phyloP scores from a whole-genome alignment of 495 filamentous ascomycete genomes.

The Aspergillus hancockii region DNA sequence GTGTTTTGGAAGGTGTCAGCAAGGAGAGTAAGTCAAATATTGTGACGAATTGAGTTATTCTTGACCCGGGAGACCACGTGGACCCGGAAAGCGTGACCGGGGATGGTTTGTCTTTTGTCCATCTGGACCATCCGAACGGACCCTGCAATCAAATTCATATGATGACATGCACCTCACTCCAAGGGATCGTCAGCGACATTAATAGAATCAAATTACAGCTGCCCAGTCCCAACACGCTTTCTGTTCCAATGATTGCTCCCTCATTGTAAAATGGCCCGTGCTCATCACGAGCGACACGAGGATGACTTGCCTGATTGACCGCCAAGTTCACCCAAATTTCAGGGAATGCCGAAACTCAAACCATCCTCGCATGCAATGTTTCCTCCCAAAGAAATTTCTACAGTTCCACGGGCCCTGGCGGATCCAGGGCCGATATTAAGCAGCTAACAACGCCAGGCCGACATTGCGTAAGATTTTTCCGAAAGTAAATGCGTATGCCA shows the following conservation, averaged over 20 bases:
- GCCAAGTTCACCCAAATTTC: background rate
- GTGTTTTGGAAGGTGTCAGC: background rate
- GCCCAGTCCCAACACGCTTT: background rate
- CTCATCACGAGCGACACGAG: background rate
- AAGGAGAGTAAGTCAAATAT: background rate
- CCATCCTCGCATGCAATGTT: background rate
- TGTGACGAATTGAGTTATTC: background rate
- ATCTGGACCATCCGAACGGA: too few relatives aligned
- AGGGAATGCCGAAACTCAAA: background rate
- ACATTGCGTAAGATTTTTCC: background rate
- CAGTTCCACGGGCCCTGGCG: background rate
- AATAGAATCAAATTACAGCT: background rate
- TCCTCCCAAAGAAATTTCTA: background rate
- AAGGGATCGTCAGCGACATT: background rate
- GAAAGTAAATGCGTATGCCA: constrained; percentile 14
- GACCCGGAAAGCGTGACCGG: background rate
- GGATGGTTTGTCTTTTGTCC: too few relatives aligned
- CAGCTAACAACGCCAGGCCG: background rate
- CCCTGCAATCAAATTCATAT: too few relatives aligned
- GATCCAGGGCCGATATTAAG: background rate
- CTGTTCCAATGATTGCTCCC: background rate
- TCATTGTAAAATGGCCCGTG: background rate
- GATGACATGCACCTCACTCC: too few relatives aligned
- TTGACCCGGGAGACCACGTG: background rate
- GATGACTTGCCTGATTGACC: background rate